Conservation (phyloP, 225 moss, liverwort and hornwort genomes). For the Straminergon stramineum region DNA sequence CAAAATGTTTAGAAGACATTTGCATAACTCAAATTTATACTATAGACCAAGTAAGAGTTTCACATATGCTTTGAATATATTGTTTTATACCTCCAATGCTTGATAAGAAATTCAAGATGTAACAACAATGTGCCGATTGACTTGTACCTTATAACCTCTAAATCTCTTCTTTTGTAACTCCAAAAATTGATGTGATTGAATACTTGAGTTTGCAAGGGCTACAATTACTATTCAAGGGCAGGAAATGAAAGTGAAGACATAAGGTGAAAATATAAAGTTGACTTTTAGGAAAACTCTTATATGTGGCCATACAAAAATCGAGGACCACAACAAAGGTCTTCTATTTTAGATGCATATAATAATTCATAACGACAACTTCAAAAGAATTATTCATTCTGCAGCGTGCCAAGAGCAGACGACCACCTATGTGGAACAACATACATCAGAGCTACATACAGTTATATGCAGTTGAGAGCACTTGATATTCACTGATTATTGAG, state of each 20-base stretch:
- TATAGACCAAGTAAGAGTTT: neutral
- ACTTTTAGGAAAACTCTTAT: too few relatives aligned
- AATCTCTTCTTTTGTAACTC: neutral
- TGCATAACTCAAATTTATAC: neutral
- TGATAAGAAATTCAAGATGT: too few relatives aligned
- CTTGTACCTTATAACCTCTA: too few relatives aligned
- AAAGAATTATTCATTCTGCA: neutral
- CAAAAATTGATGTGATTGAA: neutral
- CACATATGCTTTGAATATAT: too few relatives aligned
- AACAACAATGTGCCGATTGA: too few relatives aligned
- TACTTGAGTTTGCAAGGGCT: neutral
- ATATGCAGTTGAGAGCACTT: neutral
- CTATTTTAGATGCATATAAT: neutral
- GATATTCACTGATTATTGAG: neutral
- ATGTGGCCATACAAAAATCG: neutral
- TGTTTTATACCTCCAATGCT: neutral
- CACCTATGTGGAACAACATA: neutral
- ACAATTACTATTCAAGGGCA: neutral
- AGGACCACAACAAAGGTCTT: neutral
- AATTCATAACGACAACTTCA: neutral
- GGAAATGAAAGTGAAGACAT: neutral
- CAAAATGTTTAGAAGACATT: neutral
- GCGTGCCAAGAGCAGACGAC: neutral
- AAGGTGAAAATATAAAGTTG: neutral
- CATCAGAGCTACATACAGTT: neutral